phyloP scores from a whole-genome alignment of 2,329 filamentous ascomycete species.

The Podosphaera fusca region DNA sequence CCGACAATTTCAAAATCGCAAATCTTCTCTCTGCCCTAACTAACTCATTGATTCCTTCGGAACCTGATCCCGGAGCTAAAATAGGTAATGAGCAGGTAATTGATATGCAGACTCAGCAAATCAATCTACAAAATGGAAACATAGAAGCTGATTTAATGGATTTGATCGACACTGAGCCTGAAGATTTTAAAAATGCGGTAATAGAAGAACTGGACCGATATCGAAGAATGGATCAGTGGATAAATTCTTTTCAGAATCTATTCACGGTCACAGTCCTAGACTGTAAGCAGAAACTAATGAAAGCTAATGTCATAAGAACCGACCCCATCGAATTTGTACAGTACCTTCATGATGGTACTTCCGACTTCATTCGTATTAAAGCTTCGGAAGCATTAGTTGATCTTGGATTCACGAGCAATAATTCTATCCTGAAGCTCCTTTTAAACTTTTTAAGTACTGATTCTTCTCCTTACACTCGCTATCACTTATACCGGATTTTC shows the following conservation, averaged over 20 bases:
- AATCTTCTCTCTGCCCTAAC: conserved; percentile 46
- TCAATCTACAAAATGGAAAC: conserved; percentile 11
- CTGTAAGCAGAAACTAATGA: conserved; percentile 39
- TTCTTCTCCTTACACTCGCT: conserved; percentile 37
- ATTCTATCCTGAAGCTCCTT: conserved; percentile 30
- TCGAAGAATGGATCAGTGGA: conserved; percentile 45
- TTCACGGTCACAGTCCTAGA: conserved; percentile 39
- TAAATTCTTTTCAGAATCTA: conserved; percentile 42
- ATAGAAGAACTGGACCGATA: conserved; percentile 44
- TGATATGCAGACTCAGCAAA: conserved; percentile 19
- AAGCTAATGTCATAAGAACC: conserved; percentile 33
- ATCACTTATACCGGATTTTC: conserved; percentile 34
- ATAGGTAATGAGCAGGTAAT: conserved; percentile 17
- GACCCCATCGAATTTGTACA: conserved; percentile 33
- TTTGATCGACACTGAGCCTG: conserved; percentile 20
- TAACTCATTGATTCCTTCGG: conserved; percentile 30
- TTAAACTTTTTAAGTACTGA: conserved; percentile 36
- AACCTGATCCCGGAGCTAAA: conserved; percentile 9
- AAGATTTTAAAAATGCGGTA: conserved; percentile 19
- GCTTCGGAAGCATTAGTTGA: conserved; percentile 41
- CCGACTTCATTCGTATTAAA: conserved; percentile 40
- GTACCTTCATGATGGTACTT: conserved; percentile 40
- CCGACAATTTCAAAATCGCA: conserved; percentile 74
- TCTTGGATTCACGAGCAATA: conserved; percentile 34
- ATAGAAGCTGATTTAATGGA: conserved; percentile 15